A percentile compares a stretch with the other conserved stretches of the same genome.
phyloP scores from a whole-genome alignment of 1,284 basidiomycete genomes.

The Pascua guehoae region DNA sequence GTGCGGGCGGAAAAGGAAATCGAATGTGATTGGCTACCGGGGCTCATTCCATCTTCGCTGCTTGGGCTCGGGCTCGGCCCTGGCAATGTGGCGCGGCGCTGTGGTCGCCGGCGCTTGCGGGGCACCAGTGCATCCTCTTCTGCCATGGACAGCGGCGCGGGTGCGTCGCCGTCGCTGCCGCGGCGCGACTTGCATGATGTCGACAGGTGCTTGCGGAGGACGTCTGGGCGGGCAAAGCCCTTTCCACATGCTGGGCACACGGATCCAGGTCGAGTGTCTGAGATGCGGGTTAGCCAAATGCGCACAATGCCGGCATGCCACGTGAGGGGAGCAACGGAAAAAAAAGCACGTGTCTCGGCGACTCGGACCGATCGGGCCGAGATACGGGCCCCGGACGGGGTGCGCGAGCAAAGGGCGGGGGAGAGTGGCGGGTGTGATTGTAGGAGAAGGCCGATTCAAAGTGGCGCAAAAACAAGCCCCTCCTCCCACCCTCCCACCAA shows the following conservation, averaged over 20 bases:
- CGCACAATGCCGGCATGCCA: too few relatives aligned
- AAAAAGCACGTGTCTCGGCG: too few relatives aligned
- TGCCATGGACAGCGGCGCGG: slow-evolving; percentile 14
- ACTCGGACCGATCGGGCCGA: neutral
- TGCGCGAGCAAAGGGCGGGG: neutral
- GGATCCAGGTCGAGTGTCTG: slow-evolving; percentile 17
- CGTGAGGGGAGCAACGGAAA: too few relatives aligned
- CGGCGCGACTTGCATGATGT: slow-evolving; percentile 21
- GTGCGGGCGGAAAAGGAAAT: too few relatives aligned
- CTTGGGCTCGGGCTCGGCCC: neutral
- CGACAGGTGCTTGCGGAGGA: slow-evolving; percentile 22
- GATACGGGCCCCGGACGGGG: neutral
- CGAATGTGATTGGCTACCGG: too few relatives aligned
- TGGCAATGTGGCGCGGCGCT: slow-evolving; percentile 9
- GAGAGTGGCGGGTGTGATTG: neutral
- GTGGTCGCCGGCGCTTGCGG: slow-evolving; percentile 19
- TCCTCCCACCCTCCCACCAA: too few relatives aligned
- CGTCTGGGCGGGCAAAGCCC: slow-evolving; percentile 22
- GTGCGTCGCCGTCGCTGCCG: slow-evolving; percentile 17
- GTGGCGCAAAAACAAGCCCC: too few relatives aligned
- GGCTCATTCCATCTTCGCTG: neutral
- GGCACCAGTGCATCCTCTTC: slow-evolving; percentile 21
- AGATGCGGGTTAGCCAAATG: neutral
- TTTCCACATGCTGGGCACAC: slow-evolving; percentile 24
- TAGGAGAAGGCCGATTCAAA: too few relatives aligned